These are phyloP conservation scores for Xylaria telfairii DNA, from an alignment of 495 filamentous ascomycete genomes.

Conservation along the genomic window DNA sequence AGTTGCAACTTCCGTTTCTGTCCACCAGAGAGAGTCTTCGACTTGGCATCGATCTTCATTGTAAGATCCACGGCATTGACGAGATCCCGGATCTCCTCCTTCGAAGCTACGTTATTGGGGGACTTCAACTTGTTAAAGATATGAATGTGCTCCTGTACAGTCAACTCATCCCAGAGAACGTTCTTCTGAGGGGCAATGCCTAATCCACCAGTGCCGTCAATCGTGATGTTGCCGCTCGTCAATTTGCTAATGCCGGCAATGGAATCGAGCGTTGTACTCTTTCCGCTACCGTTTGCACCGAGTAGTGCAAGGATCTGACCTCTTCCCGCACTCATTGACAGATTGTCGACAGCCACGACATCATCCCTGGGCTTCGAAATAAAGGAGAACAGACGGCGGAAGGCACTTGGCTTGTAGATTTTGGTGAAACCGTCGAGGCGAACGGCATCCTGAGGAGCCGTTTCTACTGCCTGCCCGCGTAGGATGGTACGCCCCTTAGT, in stretches of 20 bases:
- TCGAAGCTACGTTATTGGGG: conserved; percentile 54
- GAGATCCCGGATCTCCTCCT: conserved; percentile 62
- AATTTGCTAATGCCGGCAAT: conserved; percentile 79
- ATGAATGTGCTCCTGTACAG: conserved; percentile 77
- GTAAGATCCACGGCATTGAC: conserved; percentile 72
- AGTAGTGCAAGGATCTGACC: conserved; percentile 84
- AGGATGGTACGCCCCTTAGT: conserved; percentile 64
- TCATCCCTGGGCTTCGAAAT: conserved; percentile 60
- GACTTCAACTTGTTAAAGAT: conserved; percentile 83
- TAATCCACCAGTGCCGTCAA: conserved; percentile 75
- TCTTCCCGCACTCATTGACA: conserved; percentile 68
- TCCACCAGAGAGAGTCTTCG: conserved; percentile 79
- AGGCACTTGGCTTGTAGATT: conserved; percentile 69
- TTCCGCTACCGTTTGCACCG: conserved; percentile 86
- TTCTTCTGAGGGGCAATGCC: conserved; percentile 91
- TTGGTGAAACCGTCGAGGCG: conserved; percentile 74
- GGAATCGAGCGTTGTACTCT: conserved; percentile 84
- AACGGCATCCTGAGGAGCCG: conserved; percentile 59
- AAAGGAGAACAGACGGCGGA: conserved; percentile 63
- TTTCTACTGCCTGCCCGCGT: conserved; percentile 40
- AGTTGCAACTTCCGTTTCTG: conserved; percentile 92
- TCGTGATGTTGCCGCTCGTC: conserved; percentile 71
- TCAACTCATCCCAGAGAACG: conserved; percentile 85
- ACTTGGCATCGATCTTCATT: conserved; percentile 67
- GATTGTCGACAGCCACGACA: conserved; percentile 73